Conservation (phyloP, 2,329 filamentous ascomycete genomes). For the Aspergillus calidoustus region DNA sequence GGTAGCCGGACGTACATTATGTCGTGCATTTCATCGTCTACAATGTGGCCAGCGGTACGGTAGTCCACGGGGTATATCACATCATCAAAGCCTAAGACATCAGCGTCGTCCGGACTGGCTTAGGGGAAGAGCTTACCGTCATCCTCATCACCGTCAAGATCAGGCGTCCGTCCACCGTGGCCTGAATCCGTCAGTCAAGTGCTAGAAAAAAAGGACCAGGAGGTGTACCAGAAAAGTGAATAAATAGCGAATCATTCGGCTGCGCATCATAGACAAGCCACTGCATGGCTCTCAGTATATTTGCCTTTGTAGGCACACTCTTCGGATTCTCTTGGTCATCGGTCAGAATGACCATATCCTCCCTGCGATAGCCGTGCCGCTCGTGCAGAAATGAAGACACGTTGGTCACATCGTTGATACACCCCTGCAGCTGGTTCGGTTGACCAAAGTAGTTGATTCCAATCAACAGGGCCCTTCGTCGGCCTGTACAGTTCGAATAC, state of each 20-base stretch:
- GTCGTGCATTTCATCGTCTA: constrained; percentile 77
- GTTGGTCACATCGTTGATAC: constrained; percentile 97
- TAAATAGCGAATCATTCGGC: constrained; percentile 92
- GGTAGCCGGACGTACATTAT: constrained; percentile 56
- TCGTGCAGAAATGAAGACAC: constrained; percentile 89
- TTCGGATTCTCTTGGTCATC: constrained; percentile 97
- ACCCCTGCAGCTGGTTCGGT: constrained; percentile 83
- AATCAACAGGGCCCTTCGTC: constrained; percentile 84
- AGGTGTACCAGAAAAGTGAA: constrained; percentile 84
- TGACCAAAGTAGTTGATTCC: constrained; percentile 97
- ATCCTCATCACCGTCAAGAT: constrained; percentile 75
- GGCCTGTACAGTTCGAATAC: constrained; percentile 88
- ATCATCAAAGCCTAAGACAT: constrained; percentile 65
- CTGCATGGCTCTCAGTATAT: constrained; percentile 94
- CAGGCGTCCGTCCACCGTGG: constrained; percentile 75
- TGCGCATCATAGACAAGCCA: constrained; percentile 96
- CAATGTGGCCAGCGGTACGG: constrained; percentile 69
- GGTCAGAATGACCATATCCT: constrained; percentile 96
- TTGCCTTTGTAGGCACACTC: constrained; percentile 93
- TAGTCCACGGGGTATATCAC: constrained; percentile 80
- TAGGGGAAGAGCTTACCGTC: constrained; percentile 53
- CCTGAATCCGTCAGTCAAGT: constrained; percentile 46
- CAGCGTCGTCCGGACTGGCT: not conserved
- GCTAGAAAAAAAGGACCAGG: not conserved
- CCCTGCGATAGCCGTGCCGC: constrained; percentile 85